Evolutionary conservation across 768 basidiomycete genomes (phyloP), one percentile per base, ranked within the genome.

Genomic region (Rossbeevera mucosa): DNA sequence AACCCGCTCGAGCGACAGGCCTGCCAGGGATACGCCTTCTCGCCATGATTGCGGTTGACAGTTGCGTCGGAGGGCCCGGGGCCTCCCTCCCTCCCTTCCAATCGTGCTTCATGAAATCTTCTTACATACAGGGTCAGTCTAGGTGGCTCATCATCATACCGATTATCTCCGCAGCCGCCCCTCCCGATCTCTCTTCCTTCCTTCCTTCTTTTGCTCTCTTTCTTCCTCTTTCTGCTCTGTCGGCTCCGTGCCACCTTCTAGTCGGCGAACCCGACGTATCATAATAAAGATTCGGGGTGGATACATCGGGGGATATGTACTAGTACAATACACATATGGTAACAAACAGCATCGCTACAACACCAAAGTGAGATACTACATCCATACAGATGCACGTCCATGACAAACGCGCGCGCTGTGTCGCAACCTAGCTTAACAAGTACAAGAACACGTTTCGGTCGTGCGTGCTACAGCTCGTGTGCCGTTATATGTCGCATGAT

Each of bases 401-500:
- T n/a, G 12, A 43, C 24, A 5, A 18, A 20, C 12, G 24, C 11
- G 18, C 7, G 7, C 44, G 7, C 41, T n/a, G 26, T 26, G 44
- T 44, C 44, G 26, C 26, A 13, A n/a, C 25, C 6, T 26, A 18
- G n/a, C n/a, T n/a, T n/a, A n/a, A n/a, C n/a, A n/a, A n/a, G n/a
- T n/a, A 38, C 18, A 38, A 38, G 14, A 30, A 44, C 25, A 12
- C 44, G 45, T 46, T 29, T 46, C 45, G 36, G 18, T 38, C 36
- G 11, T 38, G 36, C 36, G 45, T 46, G 26, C 30, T 20, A 46
- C 45, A 46, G 29, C 42, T 75, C 68, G 56, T 82, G 70, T 30
- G 71, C 68, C 6, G 64, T 74, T 26, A 86, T 83, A 59, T 84
- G 80, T 11, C 82, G 76, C 81, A 86, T 82, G 56, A 86, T 81